These are phyloP conservation scores for Aspergillus asperescens DNA, from an alignment of 495 filamentous ascomycete species.

Conservation along the genomic window DNA sequence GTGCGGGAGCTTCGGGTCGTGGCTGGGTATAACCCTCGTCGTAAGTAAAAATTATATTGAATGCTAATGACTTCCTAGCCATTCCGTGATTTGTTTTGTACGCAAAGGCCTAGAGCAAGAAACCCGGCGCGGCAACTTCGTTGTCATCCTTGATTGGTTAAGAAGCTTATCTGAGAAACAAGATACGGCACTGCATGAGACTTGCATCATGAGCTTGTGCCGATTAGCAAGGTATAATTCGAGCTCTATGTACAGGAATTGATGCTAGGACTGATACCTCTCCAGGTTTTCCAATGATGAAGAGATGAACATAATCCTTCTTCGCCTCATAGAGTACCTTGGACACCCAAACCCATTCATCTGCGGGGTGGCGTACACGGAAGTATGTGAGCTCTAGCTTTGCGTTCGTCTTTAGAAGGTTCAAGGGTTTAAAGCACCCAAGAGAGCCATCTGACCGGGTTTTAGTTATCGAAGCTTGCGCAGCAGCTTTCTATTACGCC, in stretches of 20 bases:
- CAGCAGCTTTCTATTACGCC: constrained; percentile 53
- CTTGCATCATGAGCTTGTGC: constrained; percentile 77
- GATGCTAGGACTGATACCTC: neutral
- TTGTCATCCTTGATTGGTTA: constrained; percentile 62
- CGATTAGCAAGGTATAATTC: constrained; percentile 61
- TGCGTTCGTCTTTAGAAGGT: constrained; percentile 8
- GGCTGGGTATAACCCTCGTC: constrained; percentile 50
- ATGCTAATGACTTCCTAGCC: constrained; percentile 44
- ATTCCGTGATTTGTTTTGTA: constrained; percentile 62
- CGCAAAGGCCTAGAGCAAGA: constrained; percentile 40
- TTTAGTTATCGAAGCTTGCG: constrained; percentile 59
- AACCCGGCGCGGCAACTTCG: constrained; percentile 57
- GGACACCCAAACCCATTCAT: constrained; percentile 77
- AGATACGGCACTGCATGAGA: constrained; percentile 64
- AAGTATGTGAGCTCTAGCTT: constrained; percentile 44
- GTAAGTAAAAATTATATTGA: neutral
- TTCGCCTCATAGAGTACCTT: constrained; percentile 78
- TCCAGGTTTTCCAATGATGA: constrained; percentile 60
- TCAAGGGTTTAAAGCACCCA: neutral
- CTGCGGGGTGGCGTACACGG: constrained; percentile 72
- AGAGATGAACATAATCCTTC: constrained; percentile 77
- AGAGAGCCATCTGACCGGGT: neutral
- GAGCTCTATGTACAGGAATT: constrained; percentile 7
- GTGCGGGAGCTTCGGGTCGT: constrained; percentile 79
- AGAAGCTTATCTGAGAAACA: constrained; percentile 62